Evolutionary conservation across 2,329 filamentous ascomycete species (phyloP).

Genomic region (Ceratocystis cacaofunesta): DNA sequence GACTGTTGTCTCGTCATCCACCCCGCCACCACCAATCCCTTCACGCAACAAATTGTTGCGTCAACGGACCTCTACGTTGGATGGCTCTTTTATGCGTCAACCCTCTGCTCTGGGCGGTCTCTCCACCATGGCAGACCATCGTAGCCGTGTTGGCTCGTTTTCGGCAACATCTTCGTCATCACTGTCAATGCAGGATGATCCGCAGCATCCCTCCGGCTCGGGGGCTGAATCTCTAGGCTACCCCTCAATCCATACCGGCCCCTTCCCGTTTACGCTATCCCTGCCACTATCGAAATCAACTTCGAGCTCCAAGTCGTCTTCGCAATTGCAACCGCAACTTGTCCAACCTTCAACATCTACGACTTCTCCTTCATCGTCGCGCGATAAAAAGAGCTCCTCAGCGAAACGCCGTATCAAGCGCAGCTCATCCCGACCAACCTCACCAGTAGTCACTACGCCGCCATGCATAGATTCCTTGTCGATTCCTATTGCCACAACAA

Average conservation of each 20-base stretch:
- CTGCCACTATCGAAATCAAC: background rate
- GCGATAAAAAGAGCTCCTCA: conserved; percentile 32
- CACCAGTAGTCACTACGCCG: conserved; percentile 36
- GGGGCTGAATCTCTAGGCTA: conserved; percentile 31
- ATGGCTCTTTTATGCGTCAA: conserved; percentile 33
- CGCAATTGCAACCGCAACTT: conserved; percentile 15
- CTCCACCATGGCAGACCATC: conserved; percentile 32
- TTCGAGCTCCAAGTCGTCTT: background rate
- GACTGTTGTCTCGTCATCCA: background rate
- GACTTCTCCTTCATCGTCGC: conserved; percentile 17
- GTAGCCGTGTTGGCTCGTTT: conserved; percentile 56
- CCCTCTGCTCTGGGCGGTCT: conserved; percentile 27
- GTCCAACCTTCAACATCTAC: conserved; percentile 16
- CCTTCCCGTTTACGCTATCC: conserved; percentile 14
- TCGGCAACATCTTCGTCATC: conserved; percentile 39
- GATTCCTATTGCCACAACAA: conserved; percentile 45
- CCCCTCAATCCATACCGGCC: conserved; percentile 26
- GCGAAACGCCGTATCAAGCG: conserved; percentile 41
- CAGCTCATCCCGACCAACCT: conserved; percentile 40
- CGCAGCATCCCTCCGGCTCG: conserved; percentile 27
- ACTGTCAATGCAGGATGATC: conserved; percentile 37
- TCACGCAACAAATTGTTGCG: conserved; percentile 23
- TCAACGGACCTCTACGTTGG: conserved; percentile 44
- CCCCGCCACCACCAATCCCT: conserved; percentile 15
- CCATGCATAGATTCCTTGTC: conserved; percentile 47